Conservation (phyloP, 352 stramenopile species). For the Globisporangium barbulae region DNA sequence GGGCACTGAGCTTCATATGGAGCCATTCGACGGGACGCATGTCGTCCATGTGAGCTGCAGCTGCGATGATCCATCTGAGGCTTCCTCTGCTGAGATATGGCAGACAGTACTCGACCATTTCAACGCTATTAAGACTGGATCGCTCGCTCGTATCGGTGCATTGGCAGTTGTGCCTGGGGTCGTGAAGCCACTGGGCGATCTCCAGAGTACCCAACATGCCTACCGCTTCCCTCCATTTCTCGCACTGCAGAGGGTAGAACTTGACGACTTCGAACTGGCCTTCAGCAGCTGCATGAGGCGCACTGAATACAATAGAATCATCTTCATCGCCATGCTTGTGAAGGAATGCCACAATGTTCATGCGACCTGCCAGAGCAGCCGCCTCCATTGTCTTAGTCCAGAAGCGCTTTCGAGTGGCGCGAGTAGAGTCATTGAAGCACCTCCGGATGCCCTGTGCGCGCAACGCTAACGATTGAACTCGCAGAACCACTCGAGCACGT, state of each 20-base stretch:
- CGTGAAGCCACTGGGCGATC: neutral
- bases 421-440: neutral
- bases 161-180: neutral
- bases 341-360: neutral
- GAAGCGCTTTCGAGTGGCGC: neutral
- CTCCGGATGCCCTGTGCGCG: too few relatives aligned
- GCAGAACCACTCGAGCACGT: constrained; percentile 4
- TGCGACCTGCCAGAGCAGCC: too few relatives aligned
- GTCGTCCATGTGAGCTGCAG: neutral
- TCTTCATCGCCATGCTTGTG: neutral
- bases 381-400: neutral
- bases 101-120: neutral
- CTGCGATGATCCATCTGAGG: neutral
- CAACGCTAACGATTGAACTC: too few relatives aligned
- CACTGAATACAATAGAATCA: neutral
- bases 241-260: neutral
- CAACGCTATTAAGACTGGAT: neutral
- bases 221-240: neutral
- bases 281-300: neutral
- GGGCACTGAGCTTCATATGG: neutral
- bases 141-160: neutral
- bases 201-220: neutral
- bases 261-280: neutral
- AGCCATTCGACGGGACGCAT: neutral
- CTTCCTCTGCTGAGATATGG: neutral